These are phyloP conservation scores for Tylopilus rubrobrunneus DNA, from an alignment of 768 basidiomycete species.

Conservation along the genomic window DNA sequence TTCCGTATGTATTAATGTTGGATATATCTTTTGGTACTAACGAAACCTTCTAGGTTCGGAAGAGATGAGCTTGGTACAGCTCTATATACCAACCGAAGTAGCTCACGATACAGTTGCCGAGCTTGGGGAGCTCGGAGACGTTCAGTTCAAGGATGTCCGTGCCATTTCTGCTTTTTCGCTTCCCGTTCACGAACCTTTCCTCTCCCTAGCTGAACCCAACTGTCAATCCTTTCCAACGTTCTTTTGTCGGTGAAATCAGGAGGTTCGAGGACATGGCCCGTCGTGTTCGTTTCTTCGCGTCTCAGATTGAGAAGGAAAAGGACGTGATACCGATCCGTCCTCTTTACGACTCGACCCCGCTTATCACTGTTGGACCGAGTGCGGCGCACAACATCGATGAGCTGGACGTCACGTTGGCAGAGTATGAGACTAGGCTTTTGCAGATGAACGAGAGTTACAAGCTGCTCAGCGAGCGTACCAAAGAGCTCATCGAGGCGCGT, in stretches of 20 bases:
- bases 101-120: constrained; percentile 96
- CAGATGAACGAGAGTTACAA: constrained; percentile 96
- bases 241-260: constrained; percentile 94
- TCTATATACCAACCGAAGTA: constrained; percentile 95
- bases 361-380: constrained; percentile 87
- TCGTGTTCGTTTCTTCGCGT: constrained; percentile 83
- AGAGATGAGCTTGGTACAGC: constrained; percentile 95
- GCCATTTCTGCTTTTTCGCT: neutral
- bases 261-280: constrained; percentile 96
- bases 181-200: constrained; percentile 2
- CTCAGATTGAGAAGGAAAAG: constrained; percentile 83
- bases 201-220: constrained; percentile 77
- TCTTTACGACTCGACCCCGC: constrained; percentile 78
- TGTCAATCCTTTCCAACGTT: constrained; percentile 97
- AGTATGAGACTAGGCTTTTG: constrained; percentile 77
- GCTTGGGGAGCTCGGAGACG: constrained; percentile 90
- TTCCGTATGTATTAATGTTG: constrained; percentile 52
- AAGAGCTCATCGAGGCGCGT: constrained; percentile 89
- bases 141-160: constrained; percentile 95
- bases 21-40: constrained; percentile 1
- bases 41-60: constrained; percentile 69
- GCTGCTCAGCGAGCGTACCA: constrained; percentile 76
- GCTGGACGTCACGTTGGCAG: constrained; percentile 79
- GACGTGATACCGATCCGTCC: constrained; percentile 81
- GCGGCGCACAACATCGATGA: constrained; percentile 93